Conservation (phyloP, 1,284 basidiomycete genomes). For the Wallemia hederae region DNA sequence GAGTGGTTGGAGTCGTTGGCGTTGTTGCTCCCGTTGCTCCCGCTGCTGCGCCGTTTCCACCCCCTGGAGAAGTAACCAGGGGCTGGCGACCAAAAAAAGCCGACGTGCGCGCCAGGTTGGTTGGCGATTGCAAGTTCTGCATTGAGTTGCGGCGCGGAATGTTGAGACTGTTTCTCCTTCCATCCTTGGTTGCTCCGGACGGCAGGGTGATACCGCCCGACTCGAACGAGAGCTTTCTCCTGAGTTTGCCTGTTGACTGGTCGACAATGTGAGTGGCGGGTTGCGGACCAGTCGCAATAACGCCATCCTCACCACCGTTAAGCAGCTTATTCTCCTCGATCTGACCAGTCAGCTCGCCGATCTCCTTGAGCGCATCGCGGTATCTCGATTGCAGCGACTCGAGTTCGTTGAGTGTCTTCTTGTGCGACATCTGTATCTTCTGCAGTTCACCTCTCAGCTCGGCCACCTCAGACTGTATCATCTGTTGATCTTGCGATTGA, state of each 20-base stretch:
- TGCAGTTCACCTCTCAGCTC: constrained; percentile 5
- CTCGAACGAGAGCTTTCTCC: background rate
- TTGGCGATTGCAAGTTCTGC: background rate
- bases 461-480: constrained; percentile 3
- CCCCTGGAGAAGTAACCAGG: background rate
- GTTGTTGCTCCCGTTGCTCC: background rate
- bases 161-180: background rate
- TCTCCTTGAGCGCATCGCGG: constrained; percentile 58
- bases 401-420: constrained; percentile 46
- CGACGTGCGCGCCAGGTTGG: background rate
- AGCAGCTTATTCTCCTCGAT: constrained; percentile 45
- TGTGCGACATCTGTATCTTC: constrained; percentile 18
- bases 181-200: background rate
- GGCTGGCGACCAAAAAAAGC: background rate
- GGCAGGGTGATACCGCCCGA: background rate
- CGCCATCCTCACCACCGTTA: constrained; percentile 7
- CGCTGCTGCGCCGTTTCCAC: background rate
- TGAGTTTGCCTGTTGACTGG: background rate
- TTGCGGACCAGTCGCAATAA: background rate
- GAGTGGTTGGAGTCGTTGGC: background rate
- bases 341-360: constrained; percentile 54
- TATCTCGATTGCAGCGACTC: constrained; percentile 50
- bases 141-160: background rate
- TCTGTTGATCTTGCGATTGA: constrained; percentile 2
- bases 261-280: background rate